These are phyloP conservation scores for Colletotrichum ledebouriae DNA, from an alignment of 2,329 filamentous ascomycete species.

Conservation along the genomic window DNA sequence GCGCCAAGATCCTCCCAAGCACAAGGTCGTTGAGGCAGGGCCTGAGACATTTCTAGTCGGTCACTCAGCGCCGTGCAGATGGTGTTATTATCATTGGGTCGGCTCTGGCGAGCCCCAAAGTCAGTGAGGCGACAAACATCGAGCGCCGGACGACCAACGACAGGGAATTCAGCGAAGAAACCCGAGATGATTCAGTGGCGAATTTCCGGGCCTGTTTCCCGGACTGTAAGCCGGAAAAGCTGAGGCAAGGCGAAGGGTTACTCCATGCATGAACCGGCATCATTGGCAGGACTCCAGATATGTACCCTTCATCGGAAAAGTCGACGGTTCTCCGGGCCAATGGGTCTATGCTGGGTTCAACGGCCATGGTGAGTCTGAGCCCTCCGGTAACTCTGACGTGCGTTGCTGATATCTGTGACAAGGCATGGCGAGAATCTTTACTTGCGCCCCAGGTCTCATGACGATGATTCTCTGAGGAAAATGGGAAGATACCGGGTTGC, in stretches of 20 bases:
- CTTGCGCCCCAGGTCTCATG: slow-evolving; percentile 58
- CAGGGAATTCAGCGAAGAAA: slow-evolving; percentile 12
- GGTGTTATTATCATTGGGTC: slow-evolving; percentile 25
- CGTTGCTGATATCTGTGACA: slow-evolving; percentile 17
- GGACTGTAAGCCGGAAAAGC: slow-evolving; percentile 14
- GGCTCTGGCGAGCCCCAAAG: slow-evolving; percentile 16
- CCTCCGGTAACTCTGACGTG: not conserved
- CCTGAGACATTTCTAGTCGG: slow-evolving; percentile 62
- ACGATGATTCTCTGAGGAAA: slow-evolving; percentile 55
- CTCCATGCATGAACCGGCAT: slow-evolving; percentile 63
- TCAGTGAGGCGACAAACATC: slow-evolving; percentile 21
- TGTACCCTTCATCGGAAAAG: slow-evolving; percentile 60
- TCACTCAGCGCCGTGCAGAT: slow-evolving; percentile 58
- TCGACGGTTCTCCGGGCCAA: slow-evolving; percentile 57
- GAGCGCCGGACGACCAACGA: slow-evolving; percentile 20
- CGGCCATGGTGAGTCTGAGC: slow-evolving; percentile 23
- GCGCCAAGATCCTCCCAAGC: slow-evolving; percentile 49
- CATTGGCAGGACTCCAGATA: slow-evolving; percentile 61
- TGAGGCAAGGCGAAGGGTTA: slow-evolving; percentile 55
- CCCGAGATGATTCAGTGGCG: slow-evolving; percentile 21
- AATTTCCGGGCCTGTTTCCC: slow-evolving; percentile 25
- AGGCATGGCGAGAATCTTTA: slow-evolving; percentile 60
- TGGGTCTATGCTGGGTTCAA: slow-evolving; percentile 65
- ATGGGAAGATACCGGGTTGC: slow-evolving; percentile 54
- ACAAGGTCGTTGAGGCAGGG: slow-evolving; percentile 62